phyloP scores from a whole-genome alignment of 306 rosid genomes.

The Cicer arietinum region DNA sequence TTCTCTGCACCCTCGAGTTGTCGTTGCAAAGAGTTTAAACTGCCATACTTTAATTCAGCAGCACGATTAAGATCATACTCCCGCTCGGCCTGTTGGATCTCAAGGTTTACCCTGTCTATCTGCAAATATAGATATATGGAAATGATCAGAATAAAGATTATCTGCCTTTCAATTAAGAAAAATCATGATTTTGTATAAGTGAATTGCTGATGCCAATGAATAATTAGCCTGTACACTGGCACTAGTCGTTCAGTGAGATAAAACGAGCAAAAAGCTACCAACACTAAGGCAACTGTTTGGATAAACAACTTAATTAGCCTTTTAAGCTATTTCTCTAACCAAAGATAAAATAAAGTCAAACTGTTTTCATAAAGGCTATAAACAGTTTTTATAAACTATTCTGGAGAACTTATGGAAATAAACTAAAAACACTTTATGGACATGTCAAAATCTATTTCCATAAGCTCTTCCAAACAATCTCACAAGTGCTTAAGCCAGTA shows the following conservation, averaged over 20 bases:
- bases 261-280: conserved; percentile 3
- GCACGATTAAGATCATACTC: conserved; percentile 98
- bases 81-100: conserved; percentile 96
- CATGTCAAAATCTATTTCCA: too few relatives aligned
- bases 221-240: background rate
- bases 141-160: conserved; percentile 18
- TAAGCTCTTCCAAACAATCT: too few relatives aligned
- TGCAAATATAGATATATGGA: conserved; percentile 46
- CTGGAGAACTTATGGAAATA: too few relatives aligned
- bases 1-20: conserved; percentile 85
- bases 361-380: too few relatives aligned
- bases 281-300: too few relatives aligned
- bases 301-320: too few relatives aligned
- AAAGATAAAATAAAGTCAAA: too few relatives aligned
- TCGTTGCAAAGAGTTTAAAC: conserved; percentile 83
- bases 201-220: conserved; percentile 6
- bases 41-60: conserved; percentile 97
- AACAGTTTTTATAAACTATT: too few relatives aligned
- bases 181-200: background rate
- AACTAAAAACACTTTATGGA: too few relatives aligned
- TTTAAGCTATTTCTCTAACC: too few relatives aligned
- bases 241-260: background rate
- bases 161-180: background rate
- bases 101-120: conserved; percentile 94
- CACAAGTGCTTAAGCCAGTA: too few relatives aligned